Evolutionary conservation across 176 grass and related monocot genomes (phyloP), one percentile per base, ranked within the genome.

Genomic region (Coix lacrymajobi): DNA sequence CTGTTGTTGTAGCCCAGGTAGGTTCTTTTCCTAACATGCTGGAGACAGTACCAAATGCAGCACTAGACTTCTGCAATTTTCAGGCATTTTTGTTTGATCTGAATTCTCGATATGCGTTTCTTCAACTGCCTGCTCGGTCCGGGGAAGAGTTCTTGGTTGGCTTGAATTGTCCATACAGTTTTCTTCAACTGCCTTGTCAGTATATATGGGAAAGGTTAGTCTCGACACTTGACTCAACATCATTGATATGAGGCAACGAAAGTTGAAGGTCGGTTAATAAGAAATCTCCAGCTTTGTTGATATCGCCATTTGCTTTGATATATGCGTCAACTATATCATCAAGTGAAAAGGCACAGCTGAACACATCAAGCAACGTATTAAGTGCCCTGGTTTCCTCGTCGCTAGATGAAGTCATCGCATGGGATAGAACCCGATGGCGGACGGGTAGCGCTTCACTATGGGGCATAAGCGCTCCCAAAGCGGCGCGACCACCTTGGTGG

Each of bases 261-360:
- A 83, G 84, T 86, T 93, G 91, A 76, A 81, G 87, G 52, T 80
- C 76, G 20, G 81, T 84, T 32, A 98, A n/a, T n/a, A n/a, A 88
- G 31, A 98, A 84, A 86, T 93, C 92, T 22, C 87, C 87, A 75
- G 96, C 96, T 84, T n/a, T 87, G 40, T 69, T 87, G 32, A 88
- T 77, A 91, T 98, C 87, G 20, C 90, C 81, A 40, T 93, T 88
- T 58, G 96, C 87, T 80, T 58, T 88, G 82, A 89, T 80, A 81
- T 88, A 95, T 71, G 96, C 96, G 60, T 84, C 83, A 30, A 92
- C 92, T 84, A 98, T 93, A 57, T 98, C 91, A 73, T 98, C 88
- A 69, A 95, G 79, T 58, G 91, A 84, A 87, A 94, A 95, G 77
- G 79, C 24, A 72, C 78, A 88, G 70, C 85, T 54, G 33, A 98